Base-by-base conservation (phyloP, 495 filamentous ascomycete species). In the Apodospora peruviana region DNA sequence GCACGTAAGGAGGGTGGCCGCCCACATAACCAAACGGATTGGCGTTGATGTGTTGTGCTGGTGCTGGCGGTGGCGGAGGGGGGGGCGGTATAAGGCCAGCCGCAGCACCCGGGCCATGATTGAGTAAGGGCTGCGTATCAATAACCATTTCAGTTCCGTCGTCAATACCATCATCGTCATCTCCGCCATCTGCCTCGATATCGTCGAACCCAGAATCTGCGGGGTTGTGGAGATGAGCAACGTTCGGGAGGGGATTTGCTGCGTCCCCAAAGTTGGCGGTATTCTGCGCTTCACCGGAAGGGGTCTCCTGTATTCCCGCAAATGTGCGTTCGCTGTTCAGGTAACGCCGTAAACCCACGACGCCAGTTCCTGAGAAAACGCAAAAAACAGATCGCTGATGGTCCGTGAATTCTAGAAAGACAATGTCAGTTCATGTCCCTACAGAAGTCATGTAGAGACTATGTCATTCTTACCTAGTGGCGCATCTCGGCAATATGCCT, bases 321-420 rank as follows among this genome's bases (percentile, higher is more conserved):
- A 70, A 65, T 25, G 56, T 53, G 0, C 60, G 55, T 25, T 72
- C 60, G 14, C 58, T 43, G 53, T 94, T 96, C 25, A 98, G 74
- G 57, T 87, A 82, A 20, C 80, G 71, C 20, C 94, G 88, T 4
- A 99, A 79, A 40, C 77, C 75, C 25, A 72, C 73, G 22, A 99
- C 94, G 18, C 90, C 91, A 29, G 79, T 72, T 9, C 94, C 93
- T 16, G 90, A 95, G 67, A 97, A 99, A 36, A 99, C 94, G 63
- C 94, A 99, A 65, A 94, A 99, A 18, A 97, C 89, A 8, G 87
- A 83, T 47, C 93, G 83, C 62, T 99, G 93, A 58, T 96, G 90
- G 5, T 91, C 84, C 25, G 90, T 97, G 61, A 99, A 99, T 68
- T 96, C 94, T 84, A 42, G 19, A 44, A 5, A 39, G n/a, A 29